A percentile compares a stretch with the other conserved stretches of the same genome.
These are phyloP conservation scores for Hypomyces rosellus DNA, from an alignment of 2,329 filamentous ascomycete species.

Conservation along the genomic window DNA sequence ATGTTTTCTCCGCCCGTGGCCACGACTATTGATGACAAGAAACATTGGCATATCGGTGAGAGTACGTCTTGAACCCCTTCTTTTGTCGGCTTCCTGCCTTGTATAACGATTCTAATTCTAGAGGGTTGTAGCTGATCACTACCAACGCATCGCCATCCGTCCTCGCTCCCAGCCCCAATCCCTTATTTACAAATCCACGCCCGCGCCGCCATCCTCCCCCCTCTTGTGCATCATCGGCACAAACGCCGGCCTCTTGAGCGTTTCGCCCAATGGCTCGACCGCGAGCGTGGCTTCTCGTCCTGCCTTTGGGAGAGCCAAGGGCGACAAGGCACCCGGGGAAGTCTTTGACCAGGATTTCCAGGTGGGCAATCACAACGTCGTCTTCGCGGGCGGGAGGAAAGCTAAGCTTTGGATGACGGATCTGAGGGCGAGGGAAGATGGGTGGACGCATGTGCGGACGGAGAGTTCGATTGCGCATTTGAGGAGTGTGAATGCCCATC, in stretches of 20 bases:
- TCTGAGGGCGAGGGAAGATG: constrained; percentile 27
- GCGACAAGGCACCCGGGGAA: constrained; percentile 24
- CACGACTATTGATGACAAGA: constrained; percentile 21
- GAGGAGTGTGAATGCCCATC: constrained; percentile 40
- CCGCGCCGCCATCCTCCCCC: constrained; percentile 34
- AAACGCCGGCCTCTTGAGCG: constrained; percentile 38
- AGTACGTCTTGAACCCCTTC: constrained; percentile 18
- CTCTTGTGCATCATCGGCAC: constrained; percentile 44
- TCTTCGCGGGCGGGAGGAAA: constrained; percentile 47
- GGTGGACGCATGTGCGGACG: constrained; percentile 28
- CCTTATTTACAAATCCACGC: constrained; percentile 35
- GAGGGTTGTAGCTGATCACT: constrained; percentile 22
- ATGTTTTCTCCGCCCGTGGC: constrained; percentile 32
- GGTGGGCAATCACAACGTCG: constrained; percentile 33
- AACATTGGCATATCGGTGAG: constrained; percentile 34
- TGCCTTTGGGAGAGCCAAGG: neutral
- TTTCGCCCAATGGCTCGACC: constrained; percentile 26
- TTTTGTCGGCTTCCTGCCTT: neutral
- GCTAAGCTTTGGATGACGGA: constrained; percentile 41
- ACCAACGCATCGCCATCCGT: constrained; percentile 26
- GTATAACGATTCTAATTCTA: neutral
- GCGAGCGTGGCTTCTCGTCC: constrained; percentile 24
- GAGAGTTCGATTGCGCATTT: constrained; percentile 43
- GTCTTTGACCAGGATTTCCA: constrained; percentile 47
- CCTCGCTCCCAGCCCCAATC: constrained; percentile 22